Evolutionary conservation across 768 basidiomycete genomes (phyloP).

Genomic region (Cystofilobasidium macerans): DNA sequence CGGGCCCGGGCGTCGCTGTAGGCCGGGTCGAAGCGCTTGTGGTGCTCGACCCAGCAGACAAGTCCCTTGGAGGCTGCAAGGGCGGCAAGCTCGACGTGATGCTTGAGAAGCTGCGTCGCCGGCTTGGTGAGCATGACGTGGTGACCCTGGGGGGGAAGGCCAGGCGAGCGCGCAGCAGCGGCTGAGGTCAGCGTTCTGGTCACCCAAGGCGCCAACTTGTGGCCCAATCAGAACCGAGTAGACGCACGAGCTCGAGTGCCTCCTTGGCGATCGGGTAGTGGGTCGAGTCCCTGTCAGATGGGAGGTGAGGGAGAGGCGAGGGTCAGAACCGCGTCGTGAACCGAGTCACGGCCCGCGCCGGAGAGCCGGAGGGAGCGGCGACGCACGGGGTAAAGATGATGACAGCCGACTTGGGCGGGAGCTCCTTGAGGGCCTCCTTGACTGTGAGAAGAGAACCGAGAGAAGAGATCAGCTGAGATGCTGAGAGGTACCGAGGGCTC

Average conservation of each 20-base stretch:
- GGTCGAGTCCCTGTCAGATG: slow-evolving; percentile 64
- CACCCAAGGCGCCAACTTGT: too few species aligned
- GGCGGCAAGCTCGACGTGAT: slow-evolving; percentile 67
- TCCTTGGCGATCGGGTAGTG: slow-evolving; percentile 76
- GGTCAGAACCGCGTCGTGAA: neutral
- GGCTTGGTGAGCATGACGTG: slow-evolving; percentile 92
- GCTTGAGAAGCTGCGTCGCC: slow-evolving; percentile 69
- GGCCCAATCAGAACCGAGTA: neutral
- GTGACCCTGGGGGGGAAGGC: slow-evolving; percentile 52
- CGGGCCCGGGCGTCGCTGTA: slow-evolving; percentile 65
- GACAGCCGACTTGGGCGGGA: slow-evolving; percentile 10
- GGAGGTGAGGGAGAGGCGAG: neutral
- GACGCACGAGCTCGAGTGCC: slow-evolving; percentile 46
- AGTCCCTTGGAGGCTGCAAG: slow-evolving; percentile 69
- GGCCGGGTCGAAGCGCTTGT: slow-evolving; percentile 76
- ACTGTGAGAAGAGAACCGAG: neutral
- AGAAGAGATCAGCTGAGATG: neutral
- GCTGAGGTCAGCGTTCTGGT: neutral
- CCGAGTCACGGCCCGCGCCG: neutral
- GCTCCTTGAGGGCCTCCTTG: slow-evolving; percentile 8
- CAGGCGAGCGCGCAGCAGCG: neutral
- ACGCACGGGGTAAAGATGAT: slow-evolving; percentile 59
- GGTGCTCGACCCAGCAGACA: slow-evolving; percentile 87
- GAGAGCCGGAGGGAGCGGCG: neutral
- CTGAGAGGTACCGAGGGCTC: neutral